A percentile compares a stretch with the other conserved stretches of the same genome.
These are phyloP conservation scores for Chrysoporthe cubensis DNA, from an alignment of 2,329 filamentous ascomycete genomes.

Conservation along the genomic window DNA sequence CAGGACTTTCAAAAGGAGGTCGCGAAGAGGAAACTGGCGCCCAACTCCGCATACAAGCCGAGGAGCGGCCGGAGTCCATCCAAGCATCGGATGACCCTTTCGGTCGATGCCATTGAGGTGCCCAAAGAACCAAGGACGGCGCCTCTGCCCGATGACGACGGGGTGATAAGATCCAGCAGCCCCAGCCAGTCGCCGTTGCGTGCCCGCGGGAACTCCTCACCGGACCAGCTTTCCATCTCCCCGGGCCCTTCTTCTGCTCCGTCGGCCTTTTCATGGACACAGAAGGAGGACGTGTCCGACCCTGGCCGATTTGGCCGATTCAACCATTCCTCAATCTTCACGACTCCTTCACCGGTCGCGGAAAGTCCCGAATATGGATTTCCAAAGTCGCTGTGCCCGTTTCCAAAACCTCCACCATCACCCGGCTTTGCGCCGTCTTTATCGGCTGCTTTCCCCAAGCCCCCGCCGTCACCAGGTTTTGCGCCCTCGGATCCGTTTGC, in stretches of 20 bases:
- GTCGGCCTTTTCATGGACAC: constrained; percentile 63
- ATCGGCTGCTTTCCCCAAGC: constrained; percentile 26
- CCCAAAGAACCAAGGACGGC: constrained; percentile 64
- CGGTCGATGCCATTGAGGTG: constrained; percentile 60
- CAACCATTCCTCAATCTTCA: constrained; percentile 39
- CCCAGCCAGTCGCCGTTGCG: constrained; percentile 51
- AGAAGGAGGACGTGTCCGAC: constrained; percentile 50
- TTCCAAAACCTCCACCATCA: constrained; percentile 34
- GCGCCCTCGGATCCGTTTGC: constrained; percentile 28
- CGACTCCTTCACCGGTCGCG: constrained; percentile 44
- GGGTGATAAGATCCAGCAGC: constrained; percentile 44
- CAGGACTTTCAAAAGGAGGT: constrained; percentile 77
- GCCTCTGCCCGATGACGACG: constrained; percentile 59
- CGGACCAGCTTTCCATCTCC: constrained; percentile 54
- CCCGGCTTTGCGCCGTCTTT: constrained; percentile 33
- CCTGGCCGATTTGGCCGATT: constrained; percentile 46
- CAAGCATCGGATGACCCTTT: constrained; percentile 64
- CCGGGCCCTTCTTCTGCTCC: constrained; percentile 71
- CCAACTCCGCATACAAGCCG: constrained; percentile 52
- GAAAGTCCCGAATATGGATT: constrained; percentile 36
- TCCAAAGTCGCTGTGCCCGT: constrained; percentile 30
- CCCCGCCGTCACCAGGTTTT: constrained; percentile 36
- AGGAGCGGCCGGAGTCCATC: constrained; percentile 58
- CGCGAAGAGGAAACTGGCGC: constrained; percentile 51
- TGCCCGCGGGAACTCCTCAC: constrained; percentile 57